Conservation (phyloP, 805 yeast genomes). For the Candida parachauliodes region DNA sequence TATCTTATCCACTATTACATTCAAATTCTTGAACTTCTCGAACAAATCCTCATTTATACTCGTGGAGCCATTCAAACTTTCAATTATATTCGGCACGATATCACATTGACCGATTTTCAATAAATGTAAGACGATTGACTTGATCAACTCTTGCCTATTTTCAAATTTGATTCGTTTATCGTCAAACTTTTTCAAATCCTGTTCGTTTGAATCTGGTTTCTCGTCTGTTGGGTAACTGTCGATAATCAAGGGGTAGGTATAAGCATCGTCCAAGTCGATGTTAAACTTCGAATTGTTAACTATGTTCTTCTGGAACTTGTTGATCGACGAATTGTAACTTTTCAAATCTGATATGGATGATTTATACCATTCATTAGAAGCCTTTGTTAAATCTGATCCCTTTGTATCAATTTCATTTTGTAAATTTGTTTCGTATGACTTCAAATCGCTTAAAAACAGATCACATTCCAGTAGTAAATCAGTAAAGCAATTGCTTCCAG, state of each 20-base stretch:
- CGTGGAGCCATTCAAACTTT: conserved; percentile 18
- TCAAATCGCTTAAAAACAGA: conserved; percentile 21
- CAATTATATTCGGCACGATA: conserved; percentile 27
- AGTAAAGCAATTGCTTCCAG: conserved; percentile 21
- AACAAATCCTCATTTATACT: conserved; percentile 22
- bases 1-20: conserved; percentile 33
- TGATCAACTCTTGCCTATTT: conserved; percentile 29
- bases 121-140: conserved; percentile 36
- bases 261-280: conserved; percentile 39
- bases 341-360: conserved; percentile 30
- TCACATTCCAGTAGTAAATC: conserved; percentile 20
- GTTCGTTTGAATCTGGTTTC: neutral
- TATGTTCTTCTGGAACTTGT: conserved; percentile 32
- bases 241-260: conserved; percentile 34
- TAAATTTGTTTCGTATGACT: conserved; percentile 20
- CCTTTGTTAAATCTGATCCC: neutral
- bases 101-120: conserved; percentile 39
- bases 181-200: conserved; percentile 7
- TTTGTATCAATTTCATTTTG: conserved; percentile 7
- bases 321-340: conserved; percentile 31
- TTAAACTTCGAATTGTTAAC: conserved; percentile 23
- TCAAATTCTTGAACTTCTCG: conserved; percentile 23
- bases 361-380: conserved; percentile 32
- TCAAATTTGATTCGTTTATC: conserved; percentile 15
- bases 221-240: conserved; percentile 20